Percentiles rank a stretch among this genome's conserved stretches.
Evolutionary conservation across 306 rosid species (phyloP).

Genomic region (Cucumis cinereus): DNA sequence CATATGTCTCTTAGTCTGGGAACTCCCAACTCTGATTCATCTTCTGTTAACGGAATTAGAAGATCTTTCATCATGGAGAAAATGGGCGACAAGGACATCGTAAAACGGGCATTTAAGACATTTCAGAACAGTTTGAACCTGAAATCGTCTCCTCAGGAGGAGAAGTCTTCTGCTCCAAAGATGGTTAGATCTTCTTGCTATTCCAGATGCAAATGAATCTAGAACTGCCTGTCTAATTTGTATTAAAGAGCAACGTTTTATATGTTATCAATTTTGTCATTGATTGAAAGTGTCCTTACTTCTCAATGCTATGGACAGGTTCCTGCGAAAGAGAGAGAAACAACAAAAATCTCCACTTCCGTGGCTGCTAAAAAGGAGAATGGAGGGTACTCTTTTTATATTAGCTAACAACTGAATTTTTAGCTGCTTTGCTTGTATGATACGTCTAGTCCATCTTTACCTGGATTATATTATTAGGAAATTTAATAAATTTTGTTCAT

Average conservation of each 20-base stretch:
- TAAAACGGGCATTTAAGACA: slow-evolving; percentile 80
- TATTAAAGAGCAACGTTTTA: neutral
- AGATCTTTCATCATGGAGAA: slow-evolving; percentile 71
- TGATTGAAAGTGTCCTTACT: neutral
- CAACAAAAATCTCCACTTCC: slow-evolving; percentile 46
- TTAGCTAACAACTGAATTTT: neutral
- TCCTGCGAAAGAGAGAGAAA: slow-evolving; percentile 35
- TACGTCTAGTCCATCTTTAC: neutral
- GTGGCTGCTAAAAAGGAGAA: slow-evolving; percentile 37
- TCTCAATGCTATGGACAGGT: slow-evolving; percentile 22
- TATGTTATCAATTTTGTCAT: neutral
- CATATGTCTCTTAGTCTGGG: slow-evolving; percentile 57
- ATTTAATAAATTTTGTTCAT: neutral
- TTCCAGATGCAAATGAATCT: neutral
- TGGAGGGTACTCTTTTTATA: slow-evolving; percentile 44
- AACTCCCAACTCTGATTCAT: slow-evolving; percentile 33
- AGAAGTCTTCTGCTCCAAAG: slow-evolving; percentile 21
- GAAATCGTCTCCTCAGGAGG: slow-evolving; percentile 35
- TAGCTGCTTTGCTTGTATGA: neutral
- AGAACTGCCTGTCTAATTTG: neutral
- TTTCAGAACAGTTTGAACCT: slow-evolving; percentile 64
- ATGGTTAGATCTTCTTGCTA: slow-evolving; percentile 32
- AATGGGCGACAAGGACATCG: slow-evolving; percentile 93
- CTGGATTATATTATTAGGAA: neutral
- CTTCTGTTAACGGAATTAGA: slow-evolving; percentile 34